Conservation (phyloP, 495 filamentous ascomycete genomes). For the Podospora australis region DNA sequence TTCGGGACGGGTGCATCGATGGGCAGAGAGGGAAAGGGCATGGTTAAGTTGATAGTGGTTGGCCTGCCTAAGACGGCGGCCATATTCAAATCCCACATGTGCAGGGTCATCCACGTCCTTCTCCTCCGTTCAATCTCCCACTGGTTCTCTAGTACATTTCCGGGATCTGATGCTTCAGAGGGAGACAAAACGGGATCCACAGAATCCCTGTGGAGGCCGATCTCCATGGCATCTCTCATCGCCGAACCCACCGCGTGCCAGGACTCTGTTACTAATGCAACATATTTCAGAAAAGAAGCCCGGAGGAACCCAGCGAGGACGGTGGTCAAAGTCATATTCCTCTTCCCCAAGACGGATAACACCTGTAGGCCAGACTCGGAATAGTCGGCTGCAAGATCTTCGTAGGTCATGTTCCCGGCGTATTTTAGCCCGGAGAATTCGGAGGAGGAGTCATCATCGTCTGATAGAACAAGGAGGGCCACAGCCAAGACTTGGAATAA, state of each 20-base stretch:
- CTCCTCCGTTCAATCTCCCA: conserved; percentile 49
- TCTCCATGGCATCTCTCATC: conserved; percentile 58
- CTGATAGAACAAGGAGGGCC: conserved; percentile 47
- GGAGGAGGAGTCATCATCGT: conserved; percentile 37
- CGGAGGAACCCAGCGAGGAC: conserved; percentile 52
- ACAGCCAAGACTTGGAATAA: conserved; percentile 52
- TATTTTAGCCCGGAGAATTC: conserved; percentile 48
- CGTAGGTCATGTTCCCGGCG: conserved; percentile 53
- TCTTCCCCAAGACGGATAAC: conserved; percentile 47
- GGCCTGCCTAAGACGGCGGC: conserved; percentile 54
- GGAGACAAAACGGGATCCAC: conserved; percentile 34
- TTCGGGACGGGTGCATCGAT: conserved; percentile 32
- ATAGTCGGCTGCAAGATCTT: conserved; percentile 52
- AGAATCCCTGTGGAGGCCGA: conserved; percentile 51
- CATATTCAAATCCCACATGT: conserved; percentile 55
- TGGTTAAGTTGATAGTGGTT: conserved; percentile 43
- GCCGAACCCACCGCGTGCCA: conserved; percentile 55
- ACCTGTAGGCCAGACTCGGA: conserved; percentile 51
- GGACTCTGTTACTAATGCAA: conserved; percentile 36
- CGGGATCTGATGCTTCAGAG: conserved; percentile 26
- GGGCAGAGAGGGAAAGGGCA: conserved; percentile 34
- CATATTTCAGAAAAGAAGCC: conserved; percentile 43
- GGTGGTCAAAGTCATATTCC: conserved; percentile 46
- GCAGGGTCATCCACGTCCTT: conserved; percentile 50
- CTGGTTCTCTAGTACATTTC: conserved; percentile 41